Percentiles rank a stretch among this genome's conserved stretches.
phyloP scores from a whole-genome alignment of 768 basidiomycete genomes.

The Tubosaeta brunneosetosa region DNA sequence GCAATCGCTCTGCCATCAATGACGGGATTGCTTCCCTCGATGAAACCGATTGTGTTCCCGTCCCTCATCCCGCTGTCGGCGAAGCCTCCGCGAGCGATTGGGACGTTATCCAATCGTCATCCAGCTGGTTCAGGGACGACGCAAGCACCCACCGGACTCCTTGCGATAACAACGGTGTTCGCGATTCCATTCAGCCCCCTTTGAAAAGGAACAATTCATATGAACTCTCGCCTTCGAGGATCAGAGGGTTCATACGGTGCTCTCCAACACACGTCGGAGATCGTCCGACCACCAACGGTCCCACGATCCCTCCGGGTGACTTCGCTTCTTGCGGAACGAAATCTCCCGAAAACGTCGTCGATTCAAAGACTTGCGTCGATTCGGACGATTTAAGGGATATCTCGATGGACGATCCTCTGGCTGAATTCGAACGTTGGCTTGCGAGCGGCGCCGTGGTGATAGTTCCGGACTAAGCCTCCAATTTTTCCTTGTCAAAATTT shows the following conservation, averaged over 20 bases:
- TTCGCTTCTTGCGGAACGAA: not conserved
- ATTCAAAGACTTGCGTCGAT: not conserved
- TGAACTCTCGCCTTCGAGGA: slow-evolving; percentile 23
- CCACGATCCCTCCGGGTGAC: not conserved
- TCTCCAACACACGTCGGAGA: not conserved
- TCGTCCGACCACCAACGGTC: not conserved
- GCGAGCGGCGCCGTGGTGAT: slow-evolving; percentile 61
- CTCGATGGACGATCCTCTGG: slow-evolving; percentile 44
- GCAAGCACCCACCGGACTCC: slow-evolving; percentile 1
- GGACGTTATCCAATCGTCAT: slow-evolving; percentile 2
- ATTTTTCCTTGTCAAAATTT: not conserved
- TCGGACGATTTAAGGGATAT: slow-evolving; percentile 7
- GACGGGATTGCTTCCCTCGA: slow-evolving; percentile 16
- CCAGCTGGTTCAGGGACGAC: slow-evolving; percentile 7
- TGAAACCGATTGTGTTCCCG: slow-evolving; percentile 29
- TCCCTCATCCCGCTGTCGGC: slow-evolving; percentile 9
- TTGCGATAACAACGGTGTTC: not conserved
- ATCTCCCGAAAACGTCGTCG: not conserved
- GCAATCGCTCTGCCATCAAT: not conserved
- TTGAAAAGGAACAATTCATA: slow-evolving; percentile 6
- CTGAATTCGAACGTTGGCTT: slow-evolving; percentile 66
- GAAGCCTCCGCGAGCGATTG: not conserved
- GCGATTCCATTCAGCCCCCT: not conserved
- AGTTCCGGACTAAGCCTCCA: slow-evolving; percentile 22
- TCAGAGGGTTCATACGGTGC: slow-evolving; percentile 18